Evolutionary conservation across 2,329 filamentous ascomycete genomes (phyloP).

Genomic region (Atkinsonella texensis): DNA sequence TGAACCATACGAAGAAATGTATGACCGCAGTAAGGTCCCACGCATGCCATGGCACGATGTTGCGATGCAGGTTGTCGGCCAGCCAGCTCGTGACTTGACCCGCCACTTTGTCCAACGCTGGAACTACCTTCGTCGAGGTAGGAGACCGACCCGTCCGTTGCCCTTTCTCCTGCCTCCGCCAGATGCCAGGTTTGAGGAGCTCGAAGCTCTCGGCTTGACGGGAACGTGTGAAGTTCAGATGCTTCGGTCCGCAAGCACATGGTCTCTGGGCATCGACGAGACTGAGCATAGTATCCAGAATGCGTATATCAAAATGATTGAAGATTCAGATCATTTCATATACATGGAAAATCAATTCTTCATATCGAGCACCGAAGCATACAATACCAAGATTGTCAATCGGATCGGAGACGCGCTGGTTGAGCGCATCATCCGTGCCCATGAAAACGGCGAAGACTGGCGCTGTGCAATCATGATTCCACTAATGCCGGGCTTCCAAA

Average conservation of each 20-base stretch:
- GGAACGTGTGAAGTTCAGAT: conserved; percentile 97
- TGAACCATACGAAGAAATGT: conserved; percentile 98
- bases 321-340: conserved; percentile 90
- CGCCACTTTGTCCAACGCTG: conserved; percentile 95
- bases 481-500: conserved; percentile 96
- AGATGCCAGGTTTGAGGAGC: conserved; percentile 75
- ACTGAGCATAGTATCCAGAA: conserved; percentile 93
- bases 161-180: conserved; percentile 89
- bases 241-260: conserved; percentile 74
- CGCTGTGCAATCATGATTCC: conserved; percentile 82
- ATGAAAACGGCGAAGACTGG: conserved; percentile 80
- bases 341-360: conserved; percentile 99
- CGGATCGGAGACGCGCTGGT: conserved; percentile 90
- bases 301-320: conserved; percentile 88
- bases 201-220: conserved; percentile 76
- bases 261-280: conserved; percentile 82
- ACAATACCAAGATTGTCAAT: conserved; percentile 81
- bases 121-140: conserved; percentile 90
- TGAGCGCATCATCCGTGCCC: conserved; percentile 75
- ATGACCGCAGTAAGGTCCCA: conserved; percentile 76
- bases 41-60: conserved; percentile 99
- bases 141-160: conserved; percentile 85
- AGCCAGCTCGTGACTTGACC: conserved; percentile 86
- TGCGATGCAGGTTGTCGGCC: conserved; percentile 92
- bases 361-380: conserved; percentile 81